These are phyloP conservation scores for Pneumocystis carinii DNA, from an alignment of 1,139 yeast species.

Conservation along the genomic window DNA sequence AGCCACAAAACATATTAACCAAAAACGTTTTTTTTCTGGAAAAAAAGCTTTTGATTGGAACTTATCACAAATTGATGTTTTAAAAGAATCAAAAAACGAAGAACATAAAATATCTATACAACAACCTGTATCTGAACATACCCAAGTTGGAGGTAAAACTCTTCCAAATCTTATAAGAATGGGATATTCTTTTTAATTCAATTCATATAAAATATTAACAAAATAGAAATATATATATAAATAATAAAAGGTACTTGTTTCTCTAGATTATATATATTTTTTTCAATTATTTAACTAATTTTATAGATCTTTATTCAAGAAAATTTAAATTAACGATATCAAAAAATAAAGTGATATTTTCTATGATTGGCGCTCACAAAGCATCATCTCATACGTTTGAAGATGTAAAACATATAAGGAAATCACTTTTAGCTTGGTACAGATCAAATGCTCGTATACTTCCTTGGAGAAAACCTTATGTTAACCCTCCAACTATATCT, in stretches of 20 bases:
- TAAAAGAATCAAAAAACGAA: neutral
- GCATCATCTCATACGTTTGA: neutral
- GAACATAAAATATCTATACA: neutral
- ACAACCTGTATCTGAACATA: neutral
- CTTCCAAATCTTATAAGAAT: neutral
- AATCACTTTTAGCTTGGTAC: constrained; percentile 6
- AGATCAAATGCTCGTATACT: constrained; percentile 5
- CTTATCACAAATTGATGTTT: neutral
- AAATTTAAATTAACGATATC: no score
- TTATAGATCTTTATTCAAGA: no score
- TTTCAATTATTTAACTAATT: neutral
- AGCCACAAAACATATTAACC: neutral
- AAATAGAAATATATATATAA: neutral
- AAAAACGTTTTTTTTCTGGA: neutral
- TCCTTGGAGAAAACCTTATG: constrained; percentile 10
- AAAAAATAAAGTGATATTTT: neutral
- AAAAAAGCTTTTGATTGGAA: neutral
- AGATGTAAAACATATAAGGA: neutral
- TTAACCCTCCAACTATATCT: neutral
- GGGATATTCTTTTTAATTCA: neutral
- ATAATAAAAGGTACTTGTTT: neutral
- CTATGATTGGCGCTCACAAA: neutral
- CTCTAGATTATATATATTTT: neutral
- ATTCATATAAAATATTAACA: neutral
- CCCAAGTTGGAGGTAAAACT: neutral